Base-by-base conservation (phyloP, 805 yeast species). In the Babjeviella inositovora region DNA sequence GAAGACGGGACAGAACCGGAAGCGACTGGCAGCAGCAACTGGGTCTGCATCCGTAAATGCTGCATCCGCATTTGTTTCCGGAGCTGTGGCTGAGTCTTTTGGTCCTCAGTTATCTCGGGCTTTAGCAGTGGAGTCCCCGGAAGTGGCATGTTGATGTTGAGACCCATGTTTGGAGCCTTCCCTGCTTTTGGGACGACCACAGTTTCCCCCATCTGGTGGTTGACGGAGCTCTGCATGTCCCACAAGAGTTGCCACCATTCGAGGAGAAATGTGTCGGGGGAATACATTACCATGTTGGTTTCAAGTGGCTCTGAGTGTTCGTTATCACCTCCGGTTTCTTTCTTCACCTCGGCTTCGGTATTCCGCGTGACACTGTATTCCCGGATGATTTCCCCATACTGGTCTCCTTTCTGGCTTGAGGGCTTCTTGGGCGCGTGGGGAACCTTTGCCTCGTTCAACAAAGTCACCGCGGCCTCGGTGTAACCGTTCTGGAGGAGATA, bases 201-300 rank as follows among this genome's bases (percentile, higher is more conserved):
- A n/a, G n/a, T 16, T 22, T 43, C 50, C 22, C 43, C 43, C 26
- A 47, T 26, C 17, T 36, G 36, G 9, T 50, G 49, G 29, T 45
- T 43, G 17, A 64, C 53, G 24, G 50, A 56, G 7, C 57, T 47
- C 31, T 62, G 66, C n/a, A 60, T 27, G 9, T 61, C 47, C 62
- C 67, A 58, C 8, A 67, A 33, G 7, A 57, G 41, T 23, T 56
- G 52, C 70, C 71, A 67, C 74, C 74, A 67, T 31, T 67, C 71
- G 22, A 59, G 38, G 8, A 67, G 37, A 29, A 63, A 62, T 0
- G 68, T 52, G 11, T 61, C 65, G 4, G 53, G 49, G 2, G 56
- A 45, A 15, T 52, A 43, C 46, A 53, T 51, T 17, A 57, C 37
- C 57, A 53, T 55, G 27, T 54, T 45, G 2, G 49, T 45, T 11